Percentiles rank a stretch among this genome's conserved stretches.
These are phyloP conservation scores for Suhomyces sp. DNA, from an alignment of 805 yeast genomes.

Conservation along the genomic window DNA sequence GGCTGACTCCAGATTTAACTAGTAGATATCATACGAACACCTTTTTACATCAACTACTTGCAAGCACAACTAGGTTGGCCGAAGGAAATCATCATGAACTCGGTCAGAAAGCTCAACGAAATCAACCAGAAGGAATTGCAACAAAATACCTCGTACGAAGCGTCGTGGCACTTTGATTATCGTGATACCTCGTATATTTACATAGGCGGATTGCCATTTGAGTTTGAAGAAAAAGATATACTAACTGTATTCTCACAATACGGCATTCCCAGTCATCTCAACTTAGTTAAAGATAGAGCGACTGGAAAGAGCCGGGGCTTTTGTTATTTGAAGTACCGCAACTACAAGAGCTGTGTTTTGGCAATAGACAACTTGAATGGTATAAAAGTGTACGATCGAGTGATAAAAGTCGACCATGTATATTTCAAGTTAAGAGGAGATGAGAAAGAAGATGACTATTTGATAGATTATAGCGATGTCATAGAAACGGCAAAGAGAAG, in stretches of 20 bases:
- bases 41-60: too few species aligned
- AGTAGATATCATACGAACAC: too few species aligned
- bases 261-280: slow-evolving; percentile 79
- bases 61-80: too few species aligned
- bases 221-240: slow-evolving; percentile 72
- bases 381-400: slow-evolving; percentile 48
- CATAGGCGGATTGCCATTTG: slow-evolving; percentile 69
- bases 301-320: slow-evolving; percentile 72
- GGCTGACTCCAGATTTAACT: too few species aligned
- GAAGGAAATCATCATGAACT: slow-evolving; percentile 34
- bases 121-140: slow-evolving; percentile 69
- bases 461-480: slow-evolving; percentile 26
- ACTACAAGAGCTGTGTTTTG: slow-evolving; percentile 72
- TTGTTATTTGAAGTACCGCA: slow-evolving; percentile 81
- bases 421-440: slow-evolving; percentile 55
- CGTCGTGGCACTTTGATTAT: slow-evolving; percentile 91
- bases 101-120: slow-evolving; percentile 46
- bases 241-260: slow-evolving; percentile 81
- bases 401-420: slow-evolving; percentile 67
- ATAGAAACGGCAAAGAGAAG: slow-evolving; percentile 6
- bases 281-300: slow-evolving; percentile 59
- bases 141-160: slow-evolving; percentile 53
- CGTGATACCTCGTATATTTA: slow-evolving; percentile 71
- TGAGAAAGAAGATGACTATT: slow-evolving; percentile 47
- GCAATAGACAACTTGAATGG: slow-evolving; percentile 93